Evolutionary conservation across 2,329 filamentous ascomycete species (phyloP), one percentile per base, ranked within the genome.

Genomic region (Sporothrix brasiliensis): DNA sequence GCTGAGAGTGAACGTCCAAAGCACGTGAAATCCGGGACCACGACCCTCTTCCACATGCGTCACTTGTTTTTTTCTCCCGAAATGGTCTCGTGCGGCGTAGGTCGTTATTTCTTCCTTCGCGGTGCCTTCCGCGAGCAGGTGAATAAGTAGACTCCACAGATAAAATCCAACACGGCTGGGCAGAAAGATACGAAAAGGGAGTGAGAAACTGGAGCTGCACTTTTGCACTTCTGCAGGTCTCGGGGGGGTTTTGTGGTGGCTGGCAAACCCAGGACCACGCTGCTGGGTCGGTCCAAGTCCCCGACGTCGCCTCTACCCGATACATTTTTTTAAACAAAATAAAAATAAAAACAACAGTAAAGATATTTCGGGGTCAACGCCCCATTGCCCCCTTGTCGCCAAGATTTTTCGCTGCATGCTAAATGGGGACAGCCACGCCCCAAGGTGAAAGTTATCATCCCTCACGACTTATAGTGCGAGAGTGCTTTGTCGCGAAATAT

Each of bases 251-350:
- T 47, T 34, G 61, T 65, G 61, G 44, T 24, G 24, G 61, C 61
- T 21, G 11, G 58, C 30, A 27, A 34, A 61, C 67, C 70, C 70
- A 69, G 70, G 39, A 71, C 70, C 70, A 69, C 52, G 70, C 61
- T 61, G 52, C 27, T 69, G 70, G 70, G 70, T 69, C 70, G 49
- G 60, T 47, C 67, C 34, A 34, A 7, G 34, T 34, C 34, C 34
- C 34, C 34, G 7, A 7, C 4, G 34, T 67, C 61, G 67, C 70
- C 61, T 47, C 21, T 7, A 10, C 27, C 27, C 41, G 6, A 34
- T 5, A 27, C 3, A 24, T 16, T 27, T 39, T 5, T 13, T 39
- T 34, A n/a, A 52, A 6, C n/a, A 61, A 34, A 50, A 50, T n/a
- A 47, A 44, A 3, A 11, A 10, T 14, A 9, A 63, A 50, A 47